Evolutionary conservation across 345 rosid species (phyloP).

Genomic region (Citrus glauca): DNA sequence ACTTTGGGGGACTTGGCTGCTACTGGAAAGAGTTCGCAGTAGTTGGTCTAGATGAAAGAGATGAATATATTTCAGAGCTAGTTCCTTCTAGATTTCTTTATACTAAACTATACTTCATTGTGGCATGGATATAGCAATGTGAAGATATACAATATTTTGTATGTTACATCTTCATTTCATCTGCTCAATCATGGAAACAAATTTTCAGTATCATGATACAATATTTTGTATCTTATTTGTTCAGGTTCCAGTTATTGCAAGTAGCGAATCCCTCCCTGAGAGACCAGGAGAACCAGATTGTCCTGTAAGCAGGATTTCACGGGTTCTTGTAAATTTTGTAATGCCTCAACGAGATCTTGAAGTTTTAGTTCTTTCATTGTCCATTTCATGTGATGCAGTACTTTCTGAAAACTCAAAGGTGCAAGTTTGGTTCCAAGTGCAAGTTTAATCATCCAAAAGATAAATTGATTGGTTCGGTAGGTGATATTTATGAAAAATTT

Average conservation of each 20-base stretch:
- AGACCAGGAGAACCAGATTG: conserved; percentile 93
- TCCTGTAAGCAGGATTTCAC: conserved; percentile 55
- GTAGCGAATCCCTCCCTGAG: conserved; percentile 65
- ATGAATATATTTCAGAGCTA: neutral
- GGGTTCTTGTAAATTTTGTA: conserved; percentile 9
- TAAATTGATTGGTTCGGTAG: conserved; percentile 38
- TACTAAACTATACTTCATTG: neutral
- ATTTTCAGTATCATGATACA: neutral
- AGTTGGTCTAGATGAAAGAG: conserved; percentile 13
- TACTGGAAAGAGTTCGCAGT: neutral
- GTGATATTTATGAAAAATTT: conserved; percentile 22
- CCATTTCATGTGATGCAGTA: conserved; percentile 45
- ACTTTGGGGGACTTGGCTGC: neutral
- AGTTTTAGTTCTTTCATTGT: conserved; percentile 14
- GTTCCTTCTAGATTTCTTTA: neutral
- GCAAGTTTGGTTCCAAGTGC: conserved; percentile 90
- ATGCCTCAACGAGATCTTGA: conserved; percentile 13
- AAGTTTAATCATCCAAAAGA: conserved; percentile 91
- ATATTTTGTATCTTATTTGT: conserved; percentile 13
- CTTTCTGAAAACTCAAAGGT: conserved; percentile 83
- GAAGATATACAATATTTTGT: neutral
- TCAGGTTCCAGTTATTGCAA: conserved; percentile 58
- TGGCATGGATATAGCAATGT: neutral
- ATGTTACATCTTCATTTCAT: neutral
- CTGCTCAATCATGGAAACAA: neutral